Conservation (phyloP, 345 rosid species). For the Arabis hirsuta region DNA sequence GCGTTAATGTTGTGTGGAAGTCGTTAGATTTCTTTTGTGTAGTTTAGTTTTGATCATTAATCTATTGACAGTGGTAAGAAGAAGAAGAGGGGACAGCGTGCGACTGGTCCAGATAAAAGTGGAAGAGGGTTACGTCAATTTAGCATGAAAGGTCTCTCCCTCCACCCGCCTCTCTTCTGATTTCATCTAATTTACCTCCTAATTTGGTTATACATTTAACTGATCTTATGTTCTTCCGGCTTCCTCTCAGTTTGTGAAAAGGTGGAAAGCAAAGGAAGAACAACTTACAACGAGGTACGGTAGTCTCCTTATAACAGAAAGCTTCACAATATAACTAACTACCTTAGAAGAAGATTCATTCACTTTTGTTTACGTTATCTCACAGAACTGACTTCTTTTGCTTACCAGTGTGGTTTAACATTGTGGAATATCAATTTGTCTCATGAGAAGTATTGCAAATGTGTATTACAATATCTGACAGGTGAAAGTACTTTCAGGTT, state of each 20-base stretch:
- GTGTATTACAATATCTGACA: conserved; percentile 40
- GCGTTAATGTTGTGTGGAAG: neutral
- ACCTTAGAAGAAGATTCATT: conserved; percentile 3
- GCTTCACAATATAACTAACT: conserved; percentile 3
- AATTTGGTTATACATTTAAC: neutral
- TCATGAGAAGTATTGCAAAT: conserved; percentile 25
- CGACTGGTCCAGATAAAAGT: conserved; percentile 85
- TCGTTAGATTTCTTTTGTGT: conserved; percentile 2
- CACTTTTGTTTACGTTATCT: neutral
- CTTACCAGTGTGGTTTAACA: conserved; percentile 6
- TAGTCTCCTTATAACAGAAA: conserved; percentile 39
- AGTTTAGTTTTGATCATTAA: conserved; percentile 21
- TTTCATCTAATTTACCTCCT: neutral
- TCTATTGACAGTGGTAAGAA: conserved; percentile 61
- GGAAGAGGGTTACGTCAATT: conserved; percentile 99
- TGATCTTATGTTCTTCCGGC: conserved; percentile 19
- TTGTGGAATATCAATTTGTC: conserved; percentile 18
- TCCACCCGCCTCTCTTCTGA: conserved; percentile 2
- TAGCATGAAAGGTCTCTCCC: conserved; percentile 89
- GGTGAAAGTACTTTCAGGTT: conserved; percentile 66
- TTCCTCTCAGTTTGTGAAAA: conserved; percentile 83
- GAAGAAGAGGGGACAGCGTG: conserved; percentile 94
- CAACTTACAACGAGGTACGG: conserved; percentile 95
- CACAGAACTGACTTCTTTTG: neutral
- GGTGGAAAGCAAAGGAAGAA: conserved; percentile 98